Conservation (phyloP, 1,284 basidiomycete species). For the Anthracocystis walkeri region DNA sequence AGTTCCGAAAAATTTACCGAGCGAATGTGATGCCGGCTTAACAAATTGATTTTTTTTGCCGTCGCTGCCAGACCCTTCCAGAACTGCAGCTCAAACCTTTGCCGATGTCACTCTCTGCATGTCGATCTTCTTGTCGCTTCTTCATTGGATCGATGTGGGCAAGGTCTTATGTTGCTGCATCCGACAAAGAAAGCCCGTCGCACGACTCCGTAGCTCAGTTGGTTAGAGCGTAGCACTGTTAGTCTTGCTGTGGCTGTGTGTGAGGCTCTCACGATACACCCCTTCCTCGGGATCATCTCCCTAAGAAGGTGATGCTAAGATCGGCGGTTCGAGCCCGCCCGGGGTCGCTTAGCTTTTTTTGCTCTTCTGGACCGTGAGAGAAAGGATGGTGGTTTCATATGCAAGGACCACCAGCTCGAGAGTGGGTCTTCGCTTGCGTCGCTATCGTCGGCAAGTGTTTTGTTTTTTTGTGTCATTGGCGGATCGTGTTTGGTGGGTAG, state of each 20-base stretch:
- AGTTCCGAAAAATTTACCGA: not conserved
- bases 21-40: too few species aligned
- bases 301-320: conserved; percentile 35
- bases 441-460: not conserved
- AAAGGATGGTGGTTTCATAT: not conserved
- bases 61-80: not conserved
- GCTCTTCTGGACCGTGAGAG: not conserved
- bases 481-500: too few species aligned
- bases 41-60: too few species aligned
- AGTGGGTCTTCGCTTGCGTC: not conserved
- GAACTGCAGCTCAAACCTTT: not conserved
- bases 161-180: not conserved
- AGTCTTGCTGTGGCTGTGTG: not conserved
- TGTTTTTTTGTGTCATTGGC: not conserved
- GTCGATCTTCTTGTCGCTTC: not conserved
- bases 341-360: conserved; percentile 27
- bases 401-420: not conserved
- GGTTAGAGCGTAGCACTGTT: conserved; percentile 38
- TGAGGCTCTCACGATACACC: too few species aligned
- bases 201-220: conserved; percentile 27
- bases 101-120: not conserved
- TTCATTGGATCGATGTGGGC: not conserved
- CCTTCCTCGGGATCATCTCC: too few species aligned
- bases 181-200: not conserved
- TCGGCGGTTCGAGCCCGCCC: conserved; percentile 54